These are phyloP conservation scores for Petrea volubilis DNA, from an alignment of 257 asterid genomes.

Conservation along the genomic window DNA sequence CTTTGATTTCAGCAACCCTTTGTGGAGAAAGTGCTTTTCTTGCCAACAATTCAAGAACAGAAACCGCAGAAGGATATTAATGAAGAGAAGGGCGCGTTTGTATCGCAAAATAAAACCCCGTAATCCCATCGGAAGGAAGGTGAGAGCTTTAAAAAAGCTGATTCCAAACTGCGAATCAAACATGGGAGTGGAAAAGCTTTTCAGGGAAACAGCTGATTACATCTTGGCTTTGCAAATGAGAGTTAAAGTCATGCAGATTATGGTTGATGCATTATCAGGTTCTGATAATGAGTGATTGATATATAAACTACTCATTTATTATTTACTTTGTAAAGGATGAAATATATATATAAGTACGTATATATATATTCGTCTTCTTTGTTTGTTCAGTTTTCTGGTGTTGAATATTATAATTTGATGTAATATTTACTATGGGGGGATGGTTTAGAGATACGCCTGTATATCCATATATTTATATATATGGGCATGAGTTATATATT, in stretches of 20 bases:
- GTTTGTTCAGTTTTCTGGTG: no score
- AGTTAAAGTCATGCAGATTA: neutral
- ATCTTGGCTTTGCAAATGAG: neutral
- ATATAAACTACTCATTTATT: neutral
- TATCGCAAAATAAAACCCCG: neutral
- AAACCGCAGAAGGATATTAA: neutral
- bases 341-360: no score
- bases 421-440: no score
- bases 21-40: neutral
- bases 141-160: neutral
- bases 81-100: neutral
- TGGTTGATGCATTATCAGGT: neutral
- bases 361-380: no score
- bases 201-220: neutral
- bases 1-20: neutral
- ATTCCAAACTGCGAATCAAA: neutral
- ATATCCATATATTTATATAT: no score
- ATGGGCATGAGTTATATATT: no score
- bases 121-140: neutral
- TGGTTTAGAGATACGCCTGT: no score
- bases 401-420: no score
- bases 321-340: no score
- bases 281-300: neutral
- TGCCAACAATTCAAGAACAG: neutral
- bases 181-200: neutral